Evolutionary conservation across 352 stramenopile genomes (phyloP), one percentile per base, ranked within the genome.

Genomic region (Peronospora tabacina): DNA sequence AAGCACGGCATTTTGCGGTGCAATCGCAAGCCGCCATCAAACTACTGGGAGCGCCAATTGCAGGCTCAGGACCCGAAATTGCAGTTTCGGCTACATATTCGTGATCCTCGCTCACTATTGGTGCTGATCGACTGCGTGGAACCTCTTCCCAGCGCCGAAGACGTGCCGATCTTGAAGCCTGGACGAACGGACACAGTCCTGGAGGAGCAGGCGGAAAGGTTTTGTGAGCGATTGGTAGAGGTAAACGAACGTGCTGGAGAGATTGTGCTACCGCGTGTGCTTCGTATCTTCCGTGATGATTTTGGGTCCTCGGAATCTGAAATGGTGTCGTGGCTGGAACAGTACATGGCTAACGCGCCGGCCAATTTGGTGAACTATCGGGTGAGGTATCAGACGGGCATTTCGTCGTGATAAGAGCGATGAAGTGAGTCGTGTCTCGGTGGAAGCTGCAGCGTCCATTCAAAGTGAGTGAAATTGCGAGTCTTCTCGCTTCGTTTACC

Each of bases 1-100:
- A 90, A 90, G 55, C 82, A 94, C 55, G 82, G 82, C 20, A 90
- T 94, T 40, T 63, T 94, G 43, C 77, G 82, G 2, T 90, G 80
- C 75, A 94, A 94, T 61, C 80, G 82, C 15, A 94, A 94, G 51
- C 82, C 82, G 1, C 82, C 82, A 30, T 82, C 76, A 5, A 90
- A 90, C 61, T 94, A 90, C 49, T 94, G 80, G 80, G 81, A 90
- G 46, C 74, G 78, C 7, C 82, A 94, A 53, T 52, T 94, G 9
- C 79, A 90, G 57, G 63, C 80, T 2, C 72, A 91, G 26, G 82
- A 94, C 41, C 75, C 80, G 1, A 88, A 88, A 50, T 62, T 94
- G 15, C 79, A 89, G 44, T 90, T 82, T 45, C 76, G 78, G n/a
- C 66, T 94, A 28, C 80, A 90, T 56, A 94, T 90, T 54, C 78